A percentile compares a stretch with the other conserved stretches of the same genome.
Conservation (phyloP, 495 filamentous ascomycete species). For the Monascus purpureus region DNA sequence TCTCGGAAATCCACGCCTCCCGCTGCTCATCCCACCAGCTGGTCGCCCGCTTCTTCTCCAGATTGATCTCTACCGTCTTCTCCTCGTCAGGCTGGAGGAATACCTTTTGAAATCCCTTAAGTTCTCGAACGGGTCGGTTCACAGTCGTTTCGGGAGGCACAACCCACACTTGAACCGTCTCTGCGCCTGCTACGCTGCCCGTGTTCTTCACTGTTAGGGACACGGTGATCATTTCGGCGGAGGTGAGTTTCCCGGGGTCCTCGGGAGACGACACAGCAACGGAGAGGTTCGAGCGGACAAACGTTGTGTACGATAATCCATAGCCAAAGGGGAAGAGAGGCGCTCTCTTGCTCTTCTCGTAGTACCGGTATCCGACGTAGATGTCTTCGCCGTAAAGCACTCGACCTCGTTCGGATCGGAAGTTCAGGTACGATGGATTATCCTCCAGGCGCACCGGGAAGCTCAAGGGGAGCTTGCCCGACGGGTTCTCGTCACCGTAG, state of each 20-base stretch:
- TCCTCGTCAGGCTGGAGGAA: constrained; percentile 54
- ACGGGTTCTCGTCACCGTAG: constrained; percentile 41
- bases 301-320: constrained; percentile 70
- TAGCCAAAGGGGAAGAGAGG: constrained; percentile 73
- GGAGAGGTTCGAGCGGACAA: constrained; percentile 49
- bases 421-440: constrained; percentile 66
- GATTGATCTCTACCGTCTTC: constrained; percentile 44
- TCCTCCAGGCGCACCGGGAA: constrained; percentile 57
- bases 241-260: constrained; percentile 11
- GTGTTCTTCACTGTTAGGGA: constrained; percentile 56
- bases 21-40: constrained; percentile 70
- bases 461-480: constrained; percentile 41
- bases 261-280: constrained; percentile 24
- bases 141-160: constrained; percentile 37
- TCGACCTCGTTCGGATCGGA: constrained; percentile 60
- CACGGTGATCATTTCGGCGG: constrained; percentile 40
- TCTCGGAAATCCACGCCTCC: constrained; percentile 62
- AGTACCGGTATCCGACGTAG: constrained; percentile 74
- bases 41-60: constrained; percentile 61
- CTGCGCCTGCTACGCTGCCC: constrained; percentile 48
- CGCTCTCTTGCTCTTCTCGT: constrained; percentile 51
- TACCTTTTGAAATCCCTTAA: constrained; percentile 73
- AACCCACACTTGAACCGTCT: constrained; percentile 72
- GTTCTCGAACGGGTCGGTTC: constrained; percentile 58
- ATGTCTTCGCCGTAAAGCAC: constrained; percentile 70